A percentile compares a stretch with the other conserved stretches of the same genome.
Evolutionary conservation across 768 basidiomycete species (phyloP).

Genomic region (Pleurotus platypus): DNA sequence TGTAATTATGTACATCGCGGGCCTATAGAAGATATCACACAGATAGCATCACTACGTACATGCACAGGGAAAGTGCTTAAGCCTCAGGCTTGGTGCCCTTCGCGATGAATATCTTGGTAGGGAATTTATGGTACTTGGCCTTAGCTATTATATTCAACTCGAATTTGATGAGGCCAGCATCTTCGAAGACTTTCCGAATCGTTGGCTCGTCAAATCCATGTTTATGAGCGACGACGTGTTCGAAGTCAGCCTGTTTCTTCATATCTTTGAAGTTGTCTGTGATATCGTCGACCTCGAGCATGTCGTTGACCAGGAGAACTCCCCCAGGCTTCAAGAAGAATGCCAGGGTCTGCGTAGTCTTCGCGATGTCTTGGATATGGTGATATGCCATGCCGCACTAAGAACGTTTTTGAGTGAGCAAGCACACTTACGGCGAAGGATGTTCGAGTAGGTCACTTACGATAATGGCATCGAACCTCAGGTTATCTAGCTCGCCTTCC

Average conservation of each 20-base stretch:
- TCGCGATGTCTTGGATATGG: slow-evolving; percentile 51
- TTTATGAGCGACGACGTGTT: slow-evolving; percentile 50
- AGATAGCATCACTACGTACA: neutral
- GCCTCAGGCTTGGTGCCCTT: neutral
- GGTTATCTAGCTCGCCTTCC: slow-evolving; percentile 44
- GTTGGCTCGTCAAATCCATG: slow-evolving; percentile 49
- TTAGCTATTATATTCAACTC: neutral
- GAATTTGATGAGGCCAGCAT: slow-evolving; percentile 38
- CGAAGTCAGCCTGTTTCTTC: slow-evolving; percentile 10
- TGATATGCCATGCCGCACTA: slow-evolving; percentile 67
- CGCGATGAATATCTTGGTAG: neutral
- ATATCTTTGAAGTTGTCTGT: slow-evolving; percentile 21
- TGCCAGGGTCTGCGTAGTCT: slow-evolving; percentile 49
- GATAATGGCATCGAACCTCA: slow-evolving; percentile 65
- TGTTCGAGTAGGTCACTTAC: slow-evolving; percentile 35
- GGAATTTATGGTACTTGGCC: slow-evolving; percentile 1
- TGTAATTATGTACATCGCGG: too few relatives aligned
- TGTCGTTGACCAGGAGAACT: slow-evolving; percentile 54
- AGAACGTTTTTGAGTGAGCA: neutral
- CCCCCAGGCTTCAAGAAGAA: slow-evolving; percentile 62
- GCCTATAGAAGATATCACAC: too few relatives aligned
- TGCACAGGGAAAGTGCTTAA: neutral
- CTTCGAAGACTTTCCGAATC: slow-evolving; percentile 47
- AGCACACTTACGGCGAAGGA: neutral
- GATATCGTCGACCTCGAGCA: slow-evolving; percentile 16